Evolutionary conservation across 331 rosid species (phyloP), one percentile per base, ranked within the genome.

Genomic region (Quercus tomentella): DNA sequence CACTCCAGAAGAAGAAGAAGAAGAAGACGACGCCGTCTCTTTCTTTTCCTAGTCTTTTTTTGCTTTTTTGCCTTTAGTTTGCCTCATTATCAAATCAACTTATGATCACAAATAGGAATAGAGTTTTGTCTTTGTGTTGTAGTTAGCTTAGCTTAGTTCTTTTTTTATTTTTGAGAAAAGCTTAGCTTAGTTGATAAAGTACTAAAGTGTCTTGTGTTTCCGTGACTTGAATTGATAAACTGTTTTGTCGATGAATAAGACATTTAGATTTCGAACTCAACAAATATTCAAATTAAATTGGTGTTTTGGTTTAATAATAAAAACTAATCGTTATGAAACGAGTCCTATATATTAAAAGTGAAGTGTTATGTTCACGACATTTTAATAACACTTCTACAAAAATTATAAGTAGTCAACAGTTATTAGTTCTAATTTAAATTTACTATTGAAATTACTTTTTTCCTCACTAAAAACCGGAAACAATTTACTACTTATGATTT

Each of bases 1-100:
- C 45, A 41, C 57, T 81, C 80, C 54, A 49, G 74, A 89, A 89
- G 85, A 41, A 41, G 45, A 8, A 35, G 41, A 35, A 41, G 45
- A 8, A 41, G 45, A 35, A 35, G 41, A 35, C 8, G 41, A 93
- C 96, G 97, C 80, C 94, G 96, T 90, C 79, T 56, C 89, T 88
- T 49, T 49, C 5, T 49, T 49, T 0, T 11, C 54, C 18, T 41
- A 2, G 45, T 41, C 45, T 41, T 41, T 41, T 8, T 8, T 37
- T 7, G 1, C 2, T 41, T 49, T 93, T 74, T 8, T 41, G 26
- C 33, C 72, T 67, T 83, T 86, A 75, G 75, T 63, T 21, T 21
- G 56, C 45, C 65, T 58, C 70, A 77, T 86, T 85, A 81, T 73
- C 83, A 75, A 35, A 70, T 69, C 80, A 73, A 52, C 83, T 70